Evolutionary conservation across 257 asterid genomes (phyloP), one percentile per base, ranked within the genome.

Genomic region (Datura wrightii): DNA sequence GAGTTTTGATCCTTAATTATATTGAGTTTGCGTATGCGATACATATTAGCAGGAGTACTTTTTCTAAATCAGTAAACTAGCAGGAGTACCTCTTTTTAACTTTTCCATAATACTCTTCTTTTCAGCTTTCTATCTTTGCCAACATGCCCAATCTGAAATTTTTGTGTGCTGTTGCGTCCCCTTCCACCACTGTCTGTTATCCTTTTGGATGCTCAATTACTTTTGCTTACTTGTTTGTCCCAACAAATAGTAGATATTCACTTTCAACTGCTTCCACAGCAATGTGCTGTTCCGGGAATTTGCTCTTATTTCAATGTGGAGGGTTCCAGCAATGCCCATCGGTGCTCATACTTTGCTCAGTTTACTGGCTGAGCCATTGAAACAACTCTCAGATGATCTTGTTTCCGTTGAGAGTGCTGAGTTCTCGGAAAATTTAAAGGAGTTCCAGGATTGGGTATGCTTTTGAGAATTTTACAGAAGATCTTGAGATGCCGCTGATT

Each of bases 241-340:
- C 54, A 80, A 80, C 83, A 74, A 67, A 85, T 82, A 80, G 74
- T 82, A 85, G 88, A 86, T 10, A 69, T 85, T 39, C 50, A 79
- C 85, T 79, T 81, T 65, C 60, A 80, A 85, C 84, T 87, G 79
- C 89, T 87, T 87, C 80, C 82, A 50, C 83, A 97, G 99, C 96
- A 97, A 97, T 86, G 84, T 97, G 86, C 93, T 97, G 87, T 97
- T 97, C 89, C 92, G 98, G 87, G 99, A 97, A 88, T 97, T 97
- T 78, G 96, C 99, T 81, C 97, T 97, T 87, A 94, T 94, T 76
- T 95, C 98, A 56, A 94, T 95, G 98, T 94, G 99, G 99, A 93
- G 99, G 90, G 94, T 95, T 85, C 97, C 99, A 56, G 94, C 95
- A 79, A 87, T 93, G 89, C 98, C 99, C 54, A 90, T 89, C 86